These are phyloP conservation scores for Coemansia javaensis DNA, from an alignment of 192 early-diverging fungal species.

Conservation along the genomic window DNA sequence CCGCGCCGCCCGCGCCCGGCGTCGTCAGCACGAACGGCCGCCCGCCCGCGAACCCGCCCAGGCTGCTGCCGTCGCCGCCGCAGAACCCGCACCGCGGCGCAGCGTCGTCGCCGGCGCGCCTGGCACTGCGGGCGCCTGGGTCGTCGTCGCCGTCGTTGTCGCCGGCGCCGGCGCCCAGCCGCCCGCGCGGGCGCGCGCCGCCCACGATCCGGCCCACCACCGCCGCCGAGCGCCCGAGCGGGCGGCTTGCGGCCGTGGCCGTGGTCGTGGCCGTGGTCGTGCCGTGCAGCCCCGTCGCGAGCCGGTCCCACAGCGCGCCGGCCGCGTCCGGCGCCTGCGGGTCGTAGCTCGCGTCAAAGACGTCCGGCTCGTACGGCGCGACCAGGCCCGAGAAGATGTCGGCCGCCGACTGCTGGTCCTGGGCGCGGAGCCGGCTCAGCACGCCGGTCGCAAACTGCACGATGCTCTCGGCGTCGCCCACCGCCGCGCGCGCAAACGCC, in stretches of 20 bases:
- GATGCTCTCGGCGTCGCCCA: constrained; percentile 31
- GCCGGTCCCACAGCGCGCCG: constrained; percentile 19
- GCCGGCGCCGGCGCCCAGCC: neutral
- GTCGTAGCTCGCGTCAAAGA: constrained; percentile 22
- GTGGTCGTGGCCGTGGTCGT: constrained; percentile 32
- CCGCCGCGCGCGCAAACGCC: constrained; percentile 64
- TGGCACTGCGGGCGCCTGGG: neutral
- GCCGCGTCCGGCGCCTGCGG: neutral
- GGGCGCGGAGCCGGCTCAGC: constrained; percentile 12
- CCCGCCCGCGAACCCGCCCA: constrained; percentile 26
- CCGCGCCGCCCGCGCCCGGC: constrained; percentile 50
- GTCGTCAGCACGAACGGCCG: constrained; percentile 57
- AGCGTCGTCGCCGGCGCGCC: neutral
- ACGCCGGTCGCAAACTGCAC: constrained; percentile 23
- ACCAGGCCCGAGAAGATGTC: constrained; percentile 11
- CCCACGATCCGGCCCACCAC: constrained; percentile 12
- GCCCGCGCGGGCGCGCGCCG: constrained; percentile 4
- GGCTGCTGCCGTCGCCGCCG: constrained; percentile 48
- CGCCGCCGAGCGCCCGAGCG: constrained; percentile 8
- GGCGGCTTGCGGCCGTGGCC: too few relatives aligned
- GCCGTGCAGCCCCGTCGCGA: constrained; percentile 44
- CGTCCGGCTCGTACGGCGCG: constrained; percentile 30
- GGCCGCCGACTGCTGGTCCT: neutral
- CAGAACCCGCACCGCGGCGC: constrained; percentile 51
- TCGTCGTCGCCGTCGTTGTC: neutral